A percentile compares a stretch with the other conserved stretches of the same genome.
These are phyloP conservation scores for Pyrenopolyporus hunteri DNA, from an alignment of 495 filamentous ascomycete genomes.

Conservation along the genomic window DNA sequence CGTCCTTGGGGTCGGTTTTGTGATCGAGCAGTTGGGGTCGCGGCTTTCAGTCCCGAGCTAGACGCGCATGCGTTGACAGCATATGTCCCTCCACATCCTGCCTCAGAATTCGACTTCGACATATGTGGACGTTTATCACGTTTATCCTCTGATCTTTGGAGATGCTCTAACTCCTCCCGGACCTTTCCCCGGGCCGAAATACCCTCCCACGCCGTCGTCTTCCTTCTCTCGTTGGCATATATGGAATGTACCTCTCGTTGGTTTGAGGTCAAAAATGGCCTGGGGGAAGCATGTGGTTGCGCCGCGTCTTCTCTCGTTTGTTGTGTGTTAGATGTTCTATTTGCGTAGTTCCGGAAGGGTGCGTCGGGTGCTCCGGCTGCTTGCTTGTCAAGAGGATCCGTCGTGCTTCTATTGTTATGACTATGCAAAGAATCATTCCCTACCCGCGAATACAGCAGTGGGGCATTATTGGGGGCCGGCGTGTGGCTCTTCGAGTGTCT, in stretches of 20 bases:
- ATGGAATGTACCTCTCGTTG: conserved; percentile 19
- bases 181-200: conserved; percentile 13
- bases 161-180: conserved; percentile 15
- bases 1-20: conserved; percentile 7
- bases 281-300: conserved; percentile 19
- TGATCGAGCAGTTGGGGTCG: background rate
- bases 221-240: conserved; percentile 27
- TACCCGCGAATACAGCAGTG: background rate
- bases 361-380: background rate
- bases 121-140: conserved; percentile 3
- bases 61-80: background rate
- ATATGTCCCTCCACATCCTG: background rate
- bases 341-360: background rate
- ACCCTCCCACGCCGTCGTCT: conserved; percentile 32
- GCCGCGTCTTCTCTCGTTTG: background rate
- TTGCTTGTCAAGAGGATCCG: background rate
- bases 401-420: background rate
- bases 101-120: background rate
- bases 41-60: background rate
- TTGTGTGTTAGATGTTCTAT: background rate
- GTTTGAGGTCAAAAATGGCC: conserved; percentile 29
- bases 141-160: conserved; percentile 24
- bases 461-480: background rate
- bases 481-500: background rate
- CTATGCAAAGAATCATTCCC: background rate